Evolutionary conservation across 1,284 basidiomycete genomes (phyloP), one percentile per base, ranked within the genome.

Genomic region (Papiliotrema flavescens): DNA sequence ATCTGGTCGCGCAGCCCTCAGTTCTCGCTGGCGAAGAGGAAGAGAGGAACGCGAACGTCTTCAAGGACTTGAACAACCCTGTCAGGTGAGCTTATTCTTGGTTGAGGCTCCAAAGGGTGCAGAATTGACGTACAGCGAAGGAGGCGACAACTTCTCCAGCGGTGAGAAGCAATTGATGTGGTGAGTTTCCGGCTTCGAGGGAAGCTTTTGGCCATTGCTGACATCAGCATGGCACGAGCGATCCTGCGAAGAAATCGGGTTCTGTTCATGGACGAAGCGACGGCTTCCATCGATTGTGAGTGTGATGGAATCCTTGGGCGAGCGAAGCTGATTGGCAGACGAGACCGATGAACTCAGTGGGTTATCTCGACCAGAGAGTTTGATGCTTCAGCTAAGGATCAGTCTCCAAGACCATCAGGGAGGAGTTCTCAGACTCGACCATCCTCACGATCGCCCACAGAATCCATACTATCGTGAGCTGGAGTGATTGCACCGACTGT

Each of bases 121-220:
- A 2, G 26, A 54, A 19, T 34, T 53, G 44, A 43, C 35, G 5
- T 8, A 15, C 26, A 67, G 64, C 26, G 76, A 78, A 56, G 71
- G 73, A 15, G 91, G 91, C n/a, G 91, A 94, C 43, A 96, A 95
- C 75, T 94, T 95, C 71, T 91, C 88, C 0, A 87, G 88, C 6
- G 92, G 92, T 14, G 87, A 92, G 74, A 89, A 89, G 67, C 89
- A 90, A 74, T 75, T 90, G 24, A 79, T 91, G 13, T 89, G 77
- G 71, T 71, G 48, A 36, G 67, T 51, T 22, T 15, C 11, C 8
- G 40, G 19, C 8, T 42, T 39, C 24, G 34, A 4, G 9, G 19
- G 20, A 34, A 7, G 17, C n/a, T n/a, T n/a, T n/a, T n/a, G n/a
- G n/a, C n/a, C n/a, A n/a, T n/a, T 28, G 49, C 26, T 37, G 32